Evolutionary conservation across 768 basidiomycete genomes (phyloP), one percentile per base, ranked within the genome.

Genomic region (Inosperma sp.): DNA sequence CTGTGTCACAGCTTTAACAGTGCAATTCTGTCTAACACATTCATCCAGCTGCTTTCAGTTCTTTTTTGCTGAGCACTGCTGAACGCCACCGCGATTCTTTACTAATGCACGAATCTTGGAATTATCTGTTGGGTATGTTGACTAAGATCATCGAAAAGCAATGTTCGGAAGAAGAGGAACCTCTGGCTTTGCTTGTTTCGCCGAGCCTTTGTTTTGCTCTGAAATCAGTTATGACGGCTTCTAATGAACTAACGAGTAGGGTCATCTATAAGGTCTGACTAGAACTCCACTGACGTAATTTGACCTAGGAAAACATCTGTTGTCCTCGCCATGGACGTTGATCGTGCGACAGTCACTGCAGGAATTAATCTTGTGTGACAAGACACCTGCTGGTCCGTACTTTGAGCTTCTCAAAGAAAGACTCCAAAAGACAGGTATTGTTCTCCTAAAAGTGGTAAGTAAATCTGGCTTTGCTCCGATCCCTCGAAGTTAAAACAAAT

Each of bases 131-230:
- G 23, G 77, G 81, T 46, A 64, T 69, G 1, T 58, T 81, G 5
- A 56, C 82, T 5, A 64, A 79, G 30, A 75, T 81, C 29, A 58
- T 80, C 26, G 67, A 72, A n/a, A 69, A 65, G 21, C 65, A 76
- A 34, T 73, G 75, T 49, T 27, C 64, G n/a, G 71, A 64, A 22
- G 75, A 77, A 29, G 73, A 80, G 23, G 77, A 78, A 51, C 66
- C 76, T 2, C 65, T 84, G 21, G 77, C 77, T 8, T 56, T 83
- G 37, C 56, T 82, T 23, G 64, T 76, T 8, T 71, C 72, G 41
- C 73, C 80, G 7, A 62, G 67, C 13, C 63, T 88, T 48, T 86
- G 80, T 53, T 55, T 60, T 26, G 82, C 77, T 9, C 56, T 87
- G 47, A 49, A 62, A 2, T 66, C 61, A 40, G 56, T 86, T 13